Conservation (phyloP, 495 filamentous ascomycete genomes). For the Oleoguttula mirabilis region DNA sequence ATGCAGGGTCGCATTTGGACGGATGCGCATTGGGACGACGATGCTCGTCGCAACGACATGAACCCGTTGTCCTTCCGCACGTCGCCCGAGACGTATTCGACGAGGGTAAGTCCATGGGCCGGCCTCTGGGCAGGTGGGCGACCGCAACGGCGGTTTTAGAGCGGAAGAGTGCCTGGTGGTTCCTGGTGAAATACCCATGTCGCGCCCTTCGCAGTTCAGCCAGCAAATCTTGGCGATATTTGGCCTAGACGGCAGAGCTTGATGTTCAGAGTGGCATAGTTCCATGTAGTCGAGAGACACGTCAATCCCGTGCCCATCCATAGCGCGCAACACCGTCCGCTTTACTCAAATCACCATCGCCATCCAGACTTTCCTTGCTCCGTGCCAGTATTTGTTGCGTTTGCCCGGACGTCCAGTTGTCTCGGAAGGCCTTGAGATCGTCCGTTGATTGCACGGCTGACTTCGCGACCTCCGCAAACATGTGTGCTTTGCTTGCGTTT, state of each 20-base stretch:
- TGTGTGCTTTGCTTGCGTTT: conserved; percentile 6
- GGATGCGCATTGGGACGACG: conserved; percentile 9
- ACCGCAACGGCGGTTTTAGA: not conserved
- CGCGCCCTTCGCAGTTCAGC: no score
- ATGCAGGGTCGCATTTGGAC: no score
- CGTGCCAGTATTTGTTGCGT: conserved; percentile 6
- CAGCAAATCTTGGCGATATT: no score
- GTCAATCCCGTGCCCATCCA: conserved; percentile 5
- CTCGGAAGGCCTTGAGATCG: conserved; percentile 6
- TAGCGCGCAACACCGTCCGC: conserved; percentile 3
- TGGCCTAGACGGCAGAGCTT: no score
- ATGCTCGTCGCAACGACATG: not conserved
- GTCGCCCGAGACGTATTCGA: not conserved
- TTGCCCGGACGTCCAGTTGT: conserved; percentile 3
- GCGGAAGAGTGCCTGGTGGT: no score
- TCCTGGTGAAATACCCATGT: no score
- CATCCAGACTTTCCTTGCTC: conserved; percentile 4
- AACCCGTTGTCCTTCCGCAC: conserved; percentile 3
- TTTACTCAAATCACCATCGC: conserved; percentile 7
- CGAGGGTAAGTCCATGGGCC: conserved; percentile 6
- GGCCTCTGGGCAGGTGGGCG: conserved; percentile 5
- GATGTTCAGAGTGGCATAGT: no score
- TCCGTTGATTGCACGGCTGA: conserved; percentile 7
- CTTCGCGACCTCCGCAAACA: conserved; percentile 14
- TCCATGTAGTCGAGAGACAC: not conserved